Conservation (phyloP, 345 rosid species). For the Hibiscus tridactylites region DNA sequence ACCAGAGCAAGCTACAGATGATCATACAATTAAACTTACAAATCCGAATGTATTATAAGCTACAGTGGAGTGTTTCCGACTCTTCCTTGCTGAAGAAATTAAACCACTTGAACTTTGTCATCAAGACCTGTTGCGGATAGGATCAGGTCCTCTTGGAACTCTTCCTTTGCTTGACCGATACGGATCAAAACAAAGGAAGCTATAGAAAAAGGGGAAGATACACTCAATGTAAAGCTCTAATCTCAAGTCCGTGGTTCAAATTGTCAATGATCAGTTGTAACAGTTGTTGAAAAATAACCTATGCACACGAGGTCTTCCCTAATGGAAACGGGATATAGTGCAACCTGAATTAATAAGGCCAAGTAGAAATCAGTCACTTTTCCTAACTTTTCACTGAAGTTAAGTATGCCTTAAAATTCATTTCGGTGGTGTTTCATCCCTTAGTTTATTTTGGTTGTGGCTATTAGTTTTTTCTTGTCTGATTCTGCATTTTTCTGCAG, state of each 20-base stretch:
- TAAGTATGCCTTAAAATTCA: neutral
- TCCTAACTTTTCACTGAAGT: too few relatives aligned
- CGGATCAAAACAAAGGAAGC: neutral
- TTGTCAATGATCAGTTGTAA: neutral
- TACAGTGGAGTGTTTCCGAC: too few relatives aligned
- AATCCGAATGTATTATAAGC: too few relatives aligned
- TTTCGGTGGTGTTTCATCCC: neutral
- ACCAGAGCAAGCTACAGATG: neutral
- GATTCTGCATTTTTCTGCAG: slow-evolving; percentile 27
- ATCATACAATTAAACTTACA: too few relatives aligned
- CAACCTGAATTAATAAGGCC: neutral
- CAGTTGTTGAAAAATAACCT: slow-evolving; percentile 1
- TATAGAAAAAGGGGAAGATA: neutral
- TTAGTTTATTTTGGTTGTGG: neutral
- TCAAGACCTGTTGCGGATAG: too few relatives aligned
- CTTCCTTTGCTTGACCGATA: too few relatives aligned
- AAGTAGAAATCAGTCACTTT: neutral
- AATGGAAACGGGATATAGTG: too few relatives aligned
- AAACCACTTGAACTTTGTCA: too few relatives aligned
- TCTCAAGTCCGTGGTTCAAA: neutral
- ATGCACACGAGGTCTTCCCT: neutral
- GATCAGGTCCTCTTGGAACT: too few relatives aligned
- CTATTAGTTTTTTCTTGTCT: neutral
- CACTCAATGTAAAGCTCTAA: neutral
- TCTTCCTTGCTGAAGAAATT: too few relatives aligned